phyloP scores from a whole-genome alignment of 257 asterid species.

The Pogostemon cablin region DNA sequence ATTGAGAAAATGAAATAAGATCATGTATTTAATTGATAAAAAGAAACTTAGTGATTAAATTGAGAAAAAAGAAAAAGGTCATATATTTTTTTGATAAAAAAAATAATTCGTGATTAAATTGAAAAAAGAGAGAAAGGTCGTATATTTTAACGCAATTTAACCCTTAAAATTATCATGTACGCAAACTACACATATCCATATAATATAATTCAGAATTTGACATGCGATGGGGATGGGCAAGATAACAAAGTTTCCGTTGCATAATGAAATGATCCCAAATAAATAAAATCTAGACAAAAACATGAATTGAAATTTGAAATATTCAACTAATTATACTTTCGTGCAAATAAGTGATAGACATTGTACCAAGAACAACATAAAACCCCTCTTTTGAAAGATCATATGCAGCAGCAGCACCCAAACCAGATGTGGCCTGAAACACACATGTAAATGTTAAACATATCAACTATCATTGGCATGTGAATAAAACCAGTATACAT shows the following conservation, averaged over 20 bases:
- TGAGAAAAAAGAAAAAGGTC: too few species aligned
- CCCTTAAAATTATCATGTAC: neutral
- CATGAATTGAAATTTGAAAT: neutral
- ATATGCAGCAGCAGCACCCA: constrained; percentile 83
- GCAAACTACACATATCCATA: neutral
- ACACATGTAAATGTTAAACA: neutral
- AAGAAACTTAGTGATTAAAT: too few species aligned
- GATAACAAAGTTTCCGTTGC: neutral
- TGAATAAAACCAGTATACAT: neutral
- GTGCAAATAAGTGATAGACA: neutral
- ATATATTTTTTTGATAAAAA: too few species aligned
- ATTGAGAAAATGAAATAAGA: too few species aligned
- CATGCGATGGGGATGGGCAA: neutral
- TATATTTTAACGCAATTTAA: too few species aligned
- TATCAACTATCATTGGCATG: constrained; percentile 8
- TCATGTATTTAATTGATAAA: too few species aligned
- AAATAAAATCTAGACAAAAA: constrained; percentile 5
- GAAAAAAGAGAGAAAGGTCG: too few species aligned
- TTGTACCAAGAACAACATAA: constrained; percentile 75
- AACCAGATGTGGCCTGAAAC: constrained; percentile 87
- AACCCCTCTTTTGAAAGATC: constrained; percentile 80
- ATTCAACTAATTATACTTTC: neutral
- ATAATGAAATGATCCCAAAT: neutral
- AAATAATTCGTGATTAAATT: too few species aligned
- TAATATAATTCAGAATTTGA: constrained; percentile 5